phyloP scores from a whole-genome alignment of 2,329 filamentous ascomycete species.

The Colletotrichum sp. region DNA sequence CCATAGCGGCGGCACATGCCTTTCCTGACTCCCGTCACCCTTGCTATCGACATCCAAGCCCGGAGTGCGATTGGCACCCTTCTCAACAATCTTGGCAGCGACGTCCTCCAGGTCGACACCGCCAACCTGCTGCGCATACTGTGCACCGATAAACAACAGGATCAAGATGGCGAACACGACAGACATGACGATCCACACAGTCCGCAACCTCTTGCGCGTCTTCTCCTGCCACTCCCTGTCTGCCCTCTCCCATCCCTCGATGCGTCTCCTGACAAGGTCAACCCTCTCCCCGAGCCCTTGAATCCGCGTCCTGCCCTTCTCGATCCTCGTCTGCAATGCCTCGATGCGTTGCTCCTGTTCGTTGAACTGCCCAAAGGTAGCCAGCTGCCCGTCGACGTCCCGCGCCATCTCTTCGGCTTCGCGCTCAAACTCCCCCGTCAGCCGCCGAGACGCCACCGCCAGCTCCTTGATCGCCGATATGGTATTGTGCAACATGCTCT shows the following conservation, averaged over 20 bases:
- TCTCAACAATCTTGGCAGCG: neutral
- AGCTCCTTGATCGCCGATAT: slow-evolving; percentile 71
- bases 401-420: slow-evolving; percentile 64
- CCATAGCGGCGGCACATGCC: slow-evolving; percentile 22
- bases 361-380: slow-evolving; percentile 65
- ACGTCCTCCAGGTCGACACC: neutral
- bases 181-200: slow-evolving; percentile 66
- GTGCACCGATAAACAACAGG: slow-evolving; percentile 44
- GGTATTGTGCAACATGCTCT: slow-evolving; percentile 67
- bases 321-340: slow-evolving; percentile 65
- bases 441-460: slow-evolving; percentile 62
- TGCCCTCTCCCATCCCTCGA: slow-evolving; percentile 71
- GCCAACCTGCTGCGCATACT: slow-evolving; percentile 29
- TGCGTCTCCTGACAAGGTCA: slow-evolving; percentile 64
- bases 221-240: slow-evolving; percentile 73
- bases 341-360: slow-evolving; percentile 69
- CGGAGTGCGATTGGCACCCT: neutral
- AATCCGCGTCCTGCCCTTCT: slow-evolving; percentile 63
- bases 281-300: slow-evolving; percentile 66
- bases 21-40: slow-evolving; percentile 17
- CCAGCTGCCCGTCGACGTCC: slow-evolving; percentile 67
- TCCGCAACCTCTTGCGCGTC: slow-evolving; percentile 66
- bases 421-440: slow-evolving; percentile 62
- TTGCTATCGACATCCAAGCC: neutral
- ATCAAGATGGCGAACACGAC: slow-evolving; percentile 52